Evolutionary conservation across 2,329 filamentous ascomycete species (phyloP), one percentile per base, ranked within the genome.

Genomic region (Cercospora sp.): DNA sequence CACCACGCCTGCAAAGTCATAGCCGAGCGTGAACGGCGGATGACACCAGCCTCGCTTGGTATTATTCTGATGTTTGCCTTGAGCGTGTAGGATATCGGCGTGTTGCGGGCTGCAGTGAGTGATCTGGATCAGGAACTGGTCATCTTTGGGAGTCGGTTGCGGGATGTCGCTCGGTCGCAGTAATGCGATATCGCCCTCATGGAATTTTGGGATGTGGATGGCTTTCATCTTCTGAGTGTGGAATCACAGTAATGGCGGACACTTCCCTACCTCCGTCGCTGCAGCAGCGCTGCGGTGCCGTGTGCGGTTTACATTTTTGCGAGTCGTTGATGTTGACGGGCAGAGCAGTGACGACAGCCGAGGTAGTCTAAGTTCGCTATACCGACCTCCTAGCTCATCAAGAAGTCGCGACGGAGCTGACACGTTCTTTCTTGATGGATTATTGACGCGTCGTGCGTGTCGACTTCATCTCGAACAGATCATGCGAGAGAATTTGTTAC

Each of bases 1-100:
- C 1, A 89, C 79, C 2, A 82, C 78, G n/a, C 87, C 87, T 0
- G 86, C 80, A 72, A 89, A 89, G 74, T 89, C 87, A n/a, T 85
- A 84, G 12, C 87, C 36, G 28, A 63, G 42, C 1, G 82, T 83
- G 77, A 89, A 89, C 0, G 87, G 87, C 1, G 86, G 87, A 33
- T 79, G 80, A 42, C 87, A 82, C 64, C 86, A 82, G n/a, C 81
- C 81, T 31, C 79, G 80, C 60, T 77, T 77, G 20, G 73, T 67
- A 60, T 78, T 75, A 74, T 89, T 89, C 73, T 89, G 87, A 72
- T 89, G 87, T 70, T 84, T 82, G 7, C 87, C 87, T 73, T 82
- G 81, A 2, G 84, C 84, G 74, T 89, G 88, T 58, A 89, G 82
- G 8, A 87, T 82, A 73, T 89, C 87, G 59, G 88, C 86, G 73